Conservation (phyloP, 208 protist genomes). For the Leishmania arabica region DNA sequence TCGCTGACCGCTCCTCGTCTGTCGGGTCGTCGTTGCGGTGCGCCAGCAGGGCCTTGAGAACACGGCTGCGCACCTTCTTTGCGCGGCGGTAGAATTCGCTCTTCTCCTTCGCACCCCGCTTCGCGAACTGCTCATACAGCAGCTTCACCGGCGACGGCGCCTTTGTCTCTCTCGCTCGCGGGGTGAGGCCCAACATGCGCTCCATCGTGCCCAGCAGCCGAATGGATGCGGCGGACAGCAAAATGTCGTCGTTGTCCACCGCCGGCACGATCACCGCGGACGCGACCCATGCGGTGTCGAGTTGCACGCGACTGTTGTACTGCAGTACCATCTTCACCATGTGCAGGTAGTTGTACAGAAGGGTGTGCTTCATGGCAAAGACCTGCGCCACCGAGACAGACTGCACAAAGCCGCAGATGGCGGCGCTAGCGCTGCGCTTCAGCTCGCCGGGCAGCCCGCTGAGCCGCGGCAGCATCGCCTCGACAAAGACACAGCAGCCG, state of each 20-base stretch:
- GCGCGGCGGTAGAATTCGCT: slow-evolving; percentile 60
- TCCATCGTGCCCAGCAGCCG: slow-evolving; percentile 69
- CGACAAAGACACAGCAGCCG: slow-evolving; percentile 70
- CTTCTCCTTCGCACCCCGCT: slow-evolving; percentile 49
- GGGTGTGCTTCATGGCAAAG: slow-evolving; percentile 87
- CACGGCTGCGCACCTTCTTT: slow-evolving; percentile 68
- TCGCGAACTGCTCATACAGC: slow-evolving; percentile 78
- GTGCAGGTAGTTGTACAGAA: slow-evolving; percentile 82
- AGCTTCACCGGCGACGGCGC: slow-evolving; percentile 73
- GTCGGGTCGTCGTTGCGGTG: slow-evolving; percentile 78
- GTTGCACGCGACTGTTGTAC: slow-evolving; percentile 83
- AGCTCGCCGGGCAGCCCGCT: slow-evolving; percentile 67
- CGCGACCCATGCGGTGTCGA: slow-evolving; percentile 68
- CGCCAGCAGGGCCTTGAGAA: slow-evolving; percentile 75
- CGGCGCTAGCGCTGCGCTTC: slow-evolving; percentile 40
- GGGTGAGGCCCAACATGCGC: slow-evolving; percentile 61
- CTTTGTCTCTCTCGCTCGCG: slow-evolving; percentile 78
- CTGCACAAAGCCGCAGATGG: slow-evolving; percentile 69
- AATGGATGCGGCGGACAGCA: slow-evolving; percentile 74
- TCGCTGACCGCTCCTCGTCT: slow-evolving; percentile 67
- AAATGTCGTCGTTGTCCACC: slow-evolving; percentile 73
- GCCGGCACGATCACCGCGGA: slow-evolving; percentile 46
- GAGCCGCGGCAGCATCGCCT: slow-evolving; percentile 78
- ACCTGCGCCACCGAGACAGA: slow-evolving; percentile 58
- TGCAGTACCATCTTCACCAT: slow-evolving; percentile 80